Conservation (phyloP, 441 rosid species). For the Croton laevigatus region DNA sequence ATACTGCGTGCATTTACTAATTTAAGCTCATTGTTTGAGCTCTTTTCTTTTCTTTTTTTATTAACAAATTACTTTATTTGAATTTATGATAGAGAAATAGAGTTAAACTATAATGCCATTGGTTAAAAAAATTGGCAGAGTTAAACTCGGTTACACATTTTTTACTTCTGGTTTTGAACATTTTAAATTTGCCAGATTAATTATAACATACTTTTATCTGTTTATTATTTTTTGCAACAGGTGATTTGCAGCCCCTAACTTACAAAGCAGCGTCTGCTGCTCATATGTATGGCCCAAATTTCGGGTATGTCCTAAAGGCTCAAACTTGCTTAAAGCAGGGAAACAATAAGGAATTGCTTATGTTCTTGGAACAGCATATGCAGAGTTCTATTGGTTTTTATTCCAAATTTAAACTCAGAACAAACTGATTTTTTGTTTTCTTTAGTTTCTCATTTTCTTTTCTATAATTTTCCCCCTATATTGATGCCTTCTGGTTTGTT, state of each 20-base stretch:
- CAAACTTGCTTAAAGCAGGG: conserved; percentile 28
- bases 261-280: conserved; percentile 77
- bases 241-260: conserved; percentile 47
- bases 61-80: no score
- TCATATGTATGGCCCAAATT: conserved; percentile 58
- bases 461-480: no score
- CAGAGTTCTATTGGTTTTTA: conserved; percentile 21
- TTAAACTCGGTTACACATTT: no score
- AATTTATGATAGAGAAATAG: no score
- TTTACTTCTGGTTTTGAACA: no score
- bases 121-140: no score
- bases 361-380: conserved; percentile 23
- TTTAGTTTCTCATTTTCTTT: neutral
- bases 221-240: conserved; percentile 28
- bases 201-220: neutral
- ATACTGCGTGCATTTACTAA: no score
- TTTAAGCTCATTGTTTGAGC: no score
- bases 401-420: conserved; percentile 2
- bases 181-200: neutral
- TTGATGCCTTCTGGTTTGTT: no score
- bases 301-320: conserved; percentile 45
- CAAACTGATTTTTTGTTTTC: neutral
- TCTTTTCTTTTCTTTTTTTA: no score
- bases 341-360: conserved; percentile 26
- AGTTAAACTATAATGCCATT: no score